phyloP scores from a whole-genome alignment of 345 rosid species.

The Mangifera indica region DNA sequence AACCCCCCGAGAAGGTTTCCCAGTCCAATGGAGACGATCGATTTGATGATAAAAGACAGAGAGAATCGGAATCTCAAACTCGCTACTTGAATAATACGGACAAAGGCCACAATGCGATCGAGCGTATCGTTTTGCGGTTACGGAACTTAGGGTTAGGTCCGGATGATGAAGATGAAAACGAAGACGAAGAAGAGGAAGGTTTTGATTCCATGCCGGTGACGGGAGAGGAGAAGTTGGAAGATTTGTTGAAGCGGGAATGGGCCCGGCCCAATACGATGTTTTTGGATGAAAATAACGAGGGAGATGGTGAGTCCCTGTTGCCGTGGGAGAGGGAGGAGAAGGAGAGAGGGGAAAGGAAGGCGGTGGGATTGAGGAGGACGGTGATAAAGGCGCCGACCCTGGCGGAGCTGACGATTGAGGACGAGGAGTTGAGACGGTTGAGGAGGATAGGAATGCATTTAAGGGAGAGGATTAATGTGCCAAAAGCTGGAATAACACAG shows the following conservation, averaged over 20 bases:
- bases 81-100: conserved; percentile 30
- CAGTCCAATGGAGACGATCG: conserved; percentile 22
- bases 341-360: conserved; percentile 37
- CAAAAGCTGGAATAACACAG: conserved; percentile 88
- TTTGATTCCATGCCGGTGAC: conserved; percentile 34
- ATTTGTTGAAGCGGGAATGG: conserved; percentile 84
- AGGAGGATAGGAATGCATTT: conserved; percentile 72
- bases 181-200: conserved; percentile 25
- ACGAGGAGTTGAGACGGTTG: conserved; percentile 76
- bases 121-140: conserved; percentile 80
- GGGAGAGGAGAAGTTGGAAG: conserved; percentile 82
- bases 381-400: conserved; percentile 65
- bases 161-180: conserved; percentile 60
- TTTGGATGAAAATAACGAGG: conserved; percentile 38
- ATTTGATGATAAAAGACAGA: conserved; percentile 26
- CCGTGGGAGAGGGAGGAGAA: conserved; percentile 67
- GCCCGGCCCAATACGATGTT: conserved; percentile 73
- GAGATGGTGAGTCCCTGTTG: conserved; percentile 31
- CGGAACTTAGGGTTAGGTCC: conserved; percentile 76
- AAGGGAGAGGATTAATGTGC: conserved; percentile 79
- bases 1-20: conserved; percentile 12
- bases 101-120: conserved; percentile 67
- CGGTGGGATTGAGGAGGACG: conserved; percentile 40
- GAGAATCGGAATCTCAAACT: conserved; percentile 24
- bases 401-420: conserved; percentile 94